Conservation (phyloP, 306 rosid genomes). For the Prunus persica region DNA sequence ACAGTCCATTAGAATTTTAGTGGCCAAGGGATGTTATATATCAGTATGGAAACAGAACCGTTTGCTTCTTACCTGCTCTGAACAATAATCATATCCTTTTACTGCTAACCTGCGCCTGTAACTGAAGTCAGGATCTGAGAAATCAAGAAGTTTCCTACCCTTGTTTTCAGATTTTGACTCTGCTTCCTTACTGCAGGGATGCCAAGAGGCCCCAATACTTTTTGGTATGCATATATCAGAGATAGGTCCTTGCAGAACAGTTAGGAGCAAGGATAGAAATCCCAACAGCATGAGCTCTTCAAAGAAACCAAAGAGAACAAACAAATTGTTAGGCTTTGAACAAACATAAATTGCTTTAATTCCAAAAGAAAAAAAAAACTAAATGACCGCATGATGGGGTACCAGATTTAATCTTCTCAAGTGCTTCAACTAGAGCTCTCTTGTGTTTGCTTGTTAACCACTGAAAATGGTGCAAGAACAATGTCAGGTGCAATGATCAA, state of each 20-base stretch:
- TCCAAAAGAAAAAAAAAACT: background rate
- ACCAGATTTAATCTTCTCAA: conserved; percentile 75
- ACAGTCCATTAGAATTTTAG: background rate
- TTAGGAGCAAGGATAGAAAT: conserved; percentile 59
- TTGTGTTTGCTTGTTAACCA: conserved; percentile 50
- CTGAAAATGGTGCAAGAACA: conserved; percentile 21
- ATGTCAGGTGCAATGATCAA: background rate
- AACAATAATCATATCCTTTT: conserved; percentile 40
- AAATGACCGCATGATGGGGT: background rate
- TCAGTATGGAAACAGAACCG: too few relatives aligned
- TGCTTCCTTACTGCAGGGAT: conserved; percentile 32
- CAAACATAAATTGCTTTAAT: background rate
- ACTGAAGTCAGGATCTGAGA: conserved; percentile 18
- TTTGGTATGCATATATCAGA: conserved; percentile 42
- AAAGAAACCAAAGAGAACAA: conserved; percentile 1
- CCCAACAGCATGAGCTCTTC: conserved; percentile 83
- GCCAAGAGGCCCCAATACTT: conserved; percentile 51
- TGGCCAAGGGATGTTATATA: too few relatives aligned
- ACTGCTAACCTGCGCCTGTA: conserved; percentile 35
- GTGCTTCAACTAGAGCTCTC: conserved; percentile 61
- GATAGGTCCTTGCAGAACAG: conserved; percentile 31
- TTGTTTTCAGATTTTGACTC: background rate
- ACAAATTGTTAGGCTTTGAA: conserved; percentile 13
- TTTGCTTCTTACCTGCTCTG: conserved; percentile 14
- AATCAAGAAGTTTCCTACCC: conserved; percentile 29